Conservation (phyloP, 495 filamentous ascomycete genomes). For the Aspergillus ellipticus region DNA sequence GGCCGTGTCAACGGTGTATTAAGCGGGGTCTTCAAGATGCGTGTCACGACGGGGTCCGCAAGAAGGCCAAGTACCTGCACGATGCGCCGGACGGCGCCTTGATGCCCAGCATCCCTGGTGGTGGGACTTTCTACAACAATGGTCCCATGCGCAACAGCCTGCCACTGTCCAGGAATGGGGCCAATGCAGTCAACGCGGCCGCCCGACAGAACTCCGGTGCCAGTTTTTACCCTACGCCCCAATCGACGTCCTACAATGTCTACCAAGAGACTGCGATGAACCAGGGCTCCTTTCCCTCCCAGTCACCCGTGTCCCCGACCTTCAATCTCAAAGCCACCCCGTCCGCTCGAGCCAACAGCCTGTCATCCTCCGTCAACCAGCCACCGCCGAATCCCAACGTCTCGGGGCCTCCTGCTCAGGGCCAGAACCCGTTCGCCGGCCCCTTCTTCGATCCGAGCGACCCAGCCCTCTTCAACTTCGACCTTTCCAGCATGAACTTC, state of each 20-base stretch:
- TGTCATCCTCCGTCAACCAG: slow-evolving; percentile 34
- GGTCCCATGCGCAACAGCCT: slow-evolving; percentile 23
- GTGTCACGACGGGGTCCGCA: slow-evolving; percentile 93
- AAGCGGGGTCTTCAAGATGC: slow-evolving; percentile 85
- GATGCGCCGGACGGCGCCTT: slow-evolving; percentile 82
- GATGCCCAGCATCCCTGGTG: slow-evolving; percentile 48
- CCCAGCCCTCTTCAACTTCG: slow-evolving; percentile 87
- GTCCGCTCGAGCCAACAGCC: slow-evolving; percentile 36
- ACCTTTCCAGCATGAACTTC: slow-evolving; percentile 90
- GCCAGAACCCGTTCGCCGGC: slow-evolving; percentile 50
- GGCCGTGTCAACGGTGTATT: slow-evolving; percentile 90
- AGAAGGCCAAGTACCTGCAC: slow-evolving; percentile 98
- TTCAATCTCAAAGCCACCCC: slow-evolving; percentile 50
- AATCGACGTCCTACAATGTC: slow-evolving; percentile 38
- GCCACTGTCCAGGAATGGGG: slow-evolving; percentile 32
- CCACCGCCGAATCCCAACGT: slow-evolving; percentile 31
- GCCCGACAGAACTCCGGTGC: slow-evolving; percentile 23
- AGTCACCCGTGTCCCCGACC: slow-evolving; percentile 66
- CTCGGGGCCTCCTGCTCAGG: slow-evolving; percentile 28
- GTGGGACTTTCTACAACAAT: slow-evolving; percentile 45
- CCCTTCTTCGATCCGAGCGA: slow-evolving; percentile 84
- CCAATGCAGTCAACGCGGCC: slow-evolving; percentile 23
- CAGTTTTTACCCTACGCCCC: slow-evolving; percentile 35
- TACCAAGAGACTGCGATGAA: slow-evolving; percentile 39
- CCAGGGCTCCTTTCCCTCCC: slow-evolving; percentile 56